phyloP scores from a whole-genome alignment of 2,329 filamentous ascomycete genomes.

The Beauveria australis region DNA sequence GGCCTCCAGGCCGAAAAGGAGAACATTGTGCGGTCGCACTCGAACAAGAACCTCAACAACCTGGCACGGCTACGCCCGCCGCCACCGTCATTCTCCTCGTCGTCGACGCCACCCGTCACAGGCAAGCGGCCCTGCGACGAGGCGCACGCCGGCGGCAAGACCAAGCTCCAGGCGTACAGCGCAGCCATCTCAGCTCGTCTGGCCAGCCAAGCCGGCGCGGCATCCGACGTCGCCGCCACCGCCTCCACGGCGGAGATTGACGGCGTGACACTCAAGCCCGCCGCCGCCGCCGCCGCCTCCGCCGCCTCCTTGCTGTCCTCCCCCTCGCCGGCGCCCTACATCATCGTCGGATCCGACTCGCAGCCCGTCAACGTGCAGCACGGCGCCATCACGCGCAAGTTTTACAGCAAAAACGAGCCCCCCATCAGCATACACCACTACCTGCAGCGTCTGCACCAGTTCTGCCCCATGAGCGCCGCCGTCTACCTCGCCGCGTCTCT shows the following conservation, averaged over 20 bases:
- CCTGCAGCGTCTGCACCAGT: conserved; percentile 75
- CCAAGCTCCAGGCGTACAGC: conserved; percentile 21
- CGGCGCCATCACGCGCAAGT: conserved; percentile 79
- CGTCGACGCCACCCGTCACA: conserved; percentile 1
- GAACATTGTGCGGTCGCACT: conserved; percentile 49
- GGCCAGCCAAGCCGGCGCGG: conserved; percentile 14
- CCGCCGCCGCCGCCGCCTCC: conserved; percentile 15
- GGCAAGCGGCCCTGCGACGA: conserved; percentile 8
- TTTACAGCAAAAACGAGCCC: conserved; percentile 83
- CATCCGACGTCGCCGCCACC: not conserved
- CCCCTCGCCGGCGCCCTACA: conserved; percentile 38
- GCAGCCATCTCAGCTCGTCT: conserved; percentile 21
- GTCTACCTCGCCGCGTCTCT: conserved; percentile 85
- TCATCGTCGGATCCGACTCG: conserved; percentile 59
- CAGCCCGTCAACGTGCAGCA: conserved; percentile 72
- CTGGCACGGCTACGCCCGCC: conserved; percentile 34
- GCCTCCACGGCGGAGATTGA: conserved; percentile 24
- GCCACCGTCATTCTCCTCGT: not conserved
- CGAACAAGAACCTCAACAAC: conserved; percentile 47
- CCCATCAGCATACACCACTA: conserved; percentile 80
- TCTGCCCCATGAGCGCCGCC: conserved; percentile 86
- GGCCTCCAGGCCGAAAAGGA: conserved; percentile 56
- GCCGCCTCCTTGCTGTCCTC: conserved; percentile 14
- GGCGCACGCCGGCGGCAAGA: conserved; percentile 1
- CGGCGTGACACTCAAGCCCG: conserved; percentile 41